These are phyloP conservation scores for Obba rivulosa DNA, from an alignment of 768 basidiomycete species.

Conservation along the genomic window DNA sequence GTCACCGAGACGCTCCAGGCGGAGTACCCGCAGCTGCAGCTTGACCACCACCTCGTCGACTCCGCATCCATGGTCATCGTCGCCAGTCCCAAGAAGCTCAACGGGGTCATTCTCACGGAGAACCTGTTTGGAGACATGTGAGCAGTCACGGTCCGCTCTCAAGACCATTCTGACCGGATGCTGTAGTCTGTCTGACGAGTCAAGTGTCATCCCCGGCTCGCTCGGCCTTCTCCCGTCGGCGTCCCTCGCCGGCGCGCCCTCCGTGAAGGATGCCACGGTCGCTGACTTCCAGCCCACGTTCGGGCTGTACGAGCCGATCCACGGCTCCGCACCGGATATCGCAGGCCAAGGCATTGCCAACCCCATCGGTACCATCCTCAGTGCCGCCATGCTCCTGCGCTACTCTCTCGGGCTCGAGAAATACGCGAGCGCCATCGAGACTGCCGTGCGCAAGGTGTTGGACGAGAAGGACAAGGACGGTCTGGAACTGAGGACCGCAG, in stretches of 20 bases:
- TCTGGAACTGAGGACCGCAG: constrained; percentile 73
- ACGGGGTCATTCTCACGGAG: constrained; percentile 92
- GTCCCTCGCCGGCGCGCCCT: constrained; percentile 87
- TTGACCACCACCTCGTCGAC: constrained; percentile 93
- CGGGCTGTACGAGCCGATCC: constrained; percentile 97
- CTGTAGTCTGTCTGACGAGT: constrained; percentile 87
- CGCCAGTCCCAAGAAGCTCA: constrained; percentile 82
- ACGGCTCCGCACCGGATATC: constrained; percentile 97
- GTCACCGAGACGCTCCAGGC: constrained; percentile 78
- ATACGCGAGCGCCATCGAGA: constrained; percentile 82
- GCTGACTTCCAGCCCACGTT: constrained; percentile 69
- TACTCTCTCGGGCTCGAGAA: constrained; percentile 90
- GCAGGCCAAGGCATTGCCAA: constrained; percentile 87
- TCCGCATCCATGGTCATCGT: constrained; percentile 96
- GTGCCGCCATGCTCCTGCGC: constrained; percentile 91
- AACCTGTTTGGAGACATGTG: constrained; percentile 98
- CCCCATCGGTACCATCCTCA: constrained; percentile 94
- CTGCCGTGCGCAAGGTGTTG: constrained; percentile 85
- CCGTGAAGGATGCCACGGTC: constrained; percentile 32
- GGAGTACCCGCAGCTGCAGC: constrained; percentile 83
- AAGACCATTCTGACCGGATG: not conserved
- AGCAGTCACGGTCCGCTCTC: constrained; percentile 26
- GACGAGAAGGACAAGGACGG: constrained; percentile 70
- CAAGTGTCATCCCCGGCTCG: constrained; percentile 96
- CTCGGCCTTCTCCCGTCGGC: constrained; percentile 95